phyloP scores from a whole-genome alignment of 345 rosid genomes.

The Camelina sativa region DNA sequence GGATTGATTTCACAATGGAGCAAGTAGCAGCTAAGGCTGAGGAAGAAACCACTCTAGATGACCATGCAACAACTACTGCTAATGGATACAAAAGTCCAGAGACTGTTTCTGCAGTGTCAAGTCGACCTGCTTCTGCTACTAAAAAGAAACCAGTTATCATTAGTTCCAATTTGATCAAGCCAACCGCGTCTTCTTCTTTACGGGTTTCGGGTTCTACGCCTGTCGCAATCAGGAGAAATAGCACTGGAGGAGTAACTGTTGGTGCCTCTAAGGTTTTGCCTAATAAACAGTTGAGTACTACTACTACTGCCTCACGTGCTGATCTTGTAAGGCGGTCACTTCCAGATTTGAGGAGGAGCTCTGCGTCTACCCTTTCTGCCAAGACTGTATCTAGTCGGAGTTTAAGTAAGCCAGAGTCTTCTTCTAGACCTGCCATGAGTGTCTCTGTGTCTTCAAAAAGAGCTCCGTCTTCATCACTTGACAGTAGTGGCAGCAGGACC shows the following conservation, averaged over 20 bases:
- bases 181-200: constrained; percentile 53
- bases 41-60: constrained; percentile 46
- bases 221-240: constrained; percentile 63
- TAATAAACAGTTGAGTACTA: constrained; percentile 51
- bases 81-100: constrained; percentile 50
- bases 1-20: constrained; percentile 56
- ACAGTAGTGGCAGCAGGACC: constrained; percentile 63
- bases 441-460: constrained; percentile 62
- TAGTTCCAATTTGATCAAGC: constrained; percentile 52
- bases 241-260: constrained; percentile 76
- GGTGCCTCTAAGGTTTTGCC: constrained; percentile 46
- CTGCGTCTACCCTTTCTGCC: constrained; percentile 67
- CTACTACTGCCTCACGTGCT: constrained; percentile 47
- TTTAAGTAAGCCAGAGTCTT: constrained; percentile 54
- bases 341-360: constrained; percentile 81
- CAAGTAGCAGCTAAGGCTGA: constrained; percentile 49
- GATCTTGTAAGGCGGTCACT: constrained; percentile 73
- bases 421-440: constrained; percentile 55
- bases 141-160: constrained; percentile 62
- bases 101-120: constrained; percentile 50
- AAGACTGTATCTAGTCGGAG: constrained; percentile 56
- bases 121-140: constrained; percentile 52
- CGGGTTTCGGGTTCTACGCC: constrained; percentile 58
- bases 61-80: constrained; percentile 46
- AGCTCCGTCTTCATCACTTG: constrained; percentile 63